Evolutionary conservation across 192 early-diverging fungal genomes (phyloP).

Genomic region (Spinellus fusiger): DNA sequence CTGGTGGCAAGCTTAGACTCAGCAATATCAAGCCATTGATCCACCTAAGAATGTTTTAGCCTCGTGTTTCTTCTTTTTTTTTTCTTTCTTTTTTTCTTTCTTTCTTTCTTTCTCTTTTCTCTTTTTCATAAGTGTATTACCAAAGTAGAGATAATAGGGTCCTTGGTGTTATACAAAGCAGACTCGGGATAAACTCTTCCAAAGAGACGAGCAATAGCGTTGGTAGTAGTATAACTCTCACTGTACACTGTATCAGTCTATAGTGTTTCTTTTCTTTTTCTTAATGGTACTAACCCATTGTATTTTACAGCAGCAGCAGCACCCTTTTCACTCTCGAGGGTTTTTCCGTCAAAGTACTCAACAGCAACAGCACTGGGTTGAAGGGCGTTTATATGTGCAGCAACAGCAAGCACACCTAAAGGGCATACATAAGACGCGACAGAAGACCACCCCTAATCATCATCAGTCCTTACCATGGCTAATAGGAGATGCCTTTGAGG

Average conservation of each 20-base stretch:
- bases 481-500: constrained; percentile 28
- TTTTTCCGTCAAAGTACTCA: constrained; percentile 21
- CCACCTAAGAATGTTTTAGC: constrained; percentile 30
- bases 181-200: constrained; percentile 20
- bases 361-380: constrained; percentile 22
- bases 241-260: background rate
- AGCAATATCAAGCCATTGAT: constrained; percentile 72
- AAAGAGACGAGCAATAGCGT: constrained; percentile 25
- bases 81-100: background rate
- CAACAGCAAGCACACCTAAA: constrained; percentile 16
- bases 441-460: background rate
- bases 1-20: constrained; percentile 49
- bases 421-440: background rate
- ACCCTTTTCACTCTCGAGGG: constrained; percentile 18
- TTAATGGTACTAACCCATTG: constrained; percentile 14
- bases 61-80: constrained; percentile 7
- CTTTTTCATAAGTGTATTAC: constrained; percentile 6
- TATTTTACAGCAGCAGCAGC: constrained; percentile 17
- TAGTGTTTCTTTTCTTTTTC: background rate
- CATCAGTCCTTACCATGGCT: constrained; percentile 18
- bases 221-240: constrained; percentile 21
- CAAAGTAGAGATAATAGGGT: constrained; percentile 37
- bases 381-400: constrained; percentile 14
- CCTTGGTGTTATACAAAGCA: constrained; percentile 26
- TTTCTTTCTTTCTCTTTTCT: background rate